These are phyloP conservation scores for Xylaria sp. DNA, from an alignment of 2,329 filamentous ascomycete species.

Conservation along the genomic window DNA sequence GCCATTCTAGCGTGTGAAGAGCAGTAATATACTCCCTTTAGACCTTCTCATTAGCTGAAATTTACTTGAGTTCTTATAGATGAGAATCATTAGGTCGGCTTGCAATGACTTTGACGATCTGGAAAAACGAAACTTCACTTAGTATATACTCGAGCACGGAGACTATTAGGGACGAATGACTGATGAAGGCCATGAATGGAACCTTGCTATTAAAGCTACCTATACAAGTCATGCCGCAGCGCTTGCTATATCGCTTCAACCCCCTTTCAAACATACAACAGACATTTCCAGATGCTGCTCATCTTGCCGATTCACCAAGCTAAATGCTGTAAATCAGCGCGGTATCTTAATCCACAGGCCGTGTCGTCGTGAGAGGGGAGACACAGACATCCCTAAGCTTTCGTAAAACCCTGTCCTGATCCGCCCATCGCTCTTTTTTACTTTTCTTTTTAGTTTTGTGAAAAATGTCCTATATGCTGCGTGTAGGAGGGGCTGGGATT, in stretches of 20 bases:
- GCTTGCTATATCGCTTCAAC: slow-evolving; percentile 18
- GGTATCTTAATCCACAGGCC: slow-evolving; percentile 36
- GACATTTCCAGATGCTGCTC: slow-evolving; percentile 28
- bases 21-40: too few species aligned
- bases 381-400: slow-evolving; percentile 19
- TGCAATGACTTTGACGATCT: neutral
- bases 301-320: slow-evolving; percentile 13
- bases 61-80: too few species aligned
- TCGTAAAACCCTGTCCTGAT: slow-evolving; percentile 29
- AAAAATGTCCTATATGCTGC: slow-evolving; percentile 17
- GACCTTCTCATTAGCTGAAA: too few species aligned
- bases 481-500: slow-evolving; percentile 15
- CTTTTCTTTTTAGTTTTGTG: slow-evolving; percentile 12
- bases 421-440: slow-evolving; percentile 20
- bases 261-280: slow-evolving; percentile 24
- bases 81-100: too few species aligned
- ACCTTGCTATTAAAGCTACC: slow-evolving; percentile 34
- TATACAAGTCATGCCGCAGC: slow-evolving; percentile 32
- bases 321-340: slow-evolving; percentile 22
- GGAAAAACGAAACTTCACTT: neutral
- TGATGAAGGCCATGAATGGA: slow-evolving; percentile 1
- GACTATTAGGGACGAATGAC: neutral
- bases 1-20: too few species aligned
- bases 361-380: slow-evolving; percentile 38
- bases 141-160: neutral